These are phyloP conservation scores for Aquilaria yunnanensis DNA, from an alignment of 345 rosid genomes.

Conservation along the genomic window DNA sequence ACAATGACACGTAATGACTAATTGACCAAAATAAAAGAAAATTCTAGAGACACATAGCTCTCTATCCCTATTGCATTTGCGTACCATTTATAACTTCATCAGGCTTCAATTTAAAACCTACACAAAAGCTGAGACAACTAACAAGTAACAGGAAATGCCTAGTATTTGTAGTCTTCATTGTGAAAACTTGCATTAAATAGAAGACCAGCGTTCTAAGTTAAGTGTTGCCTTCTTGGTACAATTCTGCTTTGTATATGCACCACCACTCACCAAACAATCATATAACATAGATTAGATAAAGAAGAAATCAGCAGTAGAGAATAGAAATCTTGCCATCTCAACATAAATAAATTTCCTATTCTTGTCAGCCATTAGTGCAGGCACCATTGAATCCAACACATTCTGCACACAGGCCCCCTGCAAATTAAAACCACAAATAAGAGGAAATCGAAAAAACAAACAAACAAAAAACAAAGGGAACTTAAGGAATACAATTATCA, in stretches of 20 bases:
- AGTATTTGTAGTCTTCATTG: too few species aligned
- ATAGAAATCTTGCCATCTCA: slow-evolving; percentile 50
- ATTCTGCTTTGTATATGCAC: neutral
- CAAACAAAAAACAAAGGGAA: neutral
- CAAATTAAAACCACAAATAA: neutral
- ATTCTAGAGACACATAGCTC: too few species aligned
- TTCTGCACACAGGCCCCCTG: slow-evolving; percentile 96
- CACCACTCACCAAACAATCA: neutral
- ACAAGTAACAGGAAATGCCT: too few species aligned
- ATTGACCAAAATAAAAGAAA: too few species aligned
- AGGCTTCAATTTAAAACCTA: too few species aligned
- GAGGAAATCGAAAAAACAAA: neutral
- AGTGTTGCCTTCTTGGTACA: neutral
- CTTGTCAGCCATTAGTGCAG: slow-evolving; percentile 83
- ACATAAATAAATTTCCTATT: slow-evolving; percentile 86
- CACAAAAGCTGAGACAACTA: too few species aligned
- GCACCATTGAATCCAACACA: slow-evolving; percentile 83
- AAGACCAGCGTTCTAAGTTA: too few species aligned
- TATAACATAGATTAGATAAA: slow-evolving; percentile 10
- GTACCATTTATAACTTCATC: too few species aligned
- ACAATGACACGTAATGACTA: too few species aligned
- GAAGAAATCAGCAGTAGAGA: slow-evolving; percentile 12
- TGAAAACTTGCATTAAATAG: too few species aligned
- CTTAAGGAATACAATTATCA: neutral
- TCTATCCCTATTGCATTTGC: too few species aligned